Evolutionary conservation across 352 stramenopile genomes (phyloP).

Genomic region (Phytophthora parvispora): DNA sequence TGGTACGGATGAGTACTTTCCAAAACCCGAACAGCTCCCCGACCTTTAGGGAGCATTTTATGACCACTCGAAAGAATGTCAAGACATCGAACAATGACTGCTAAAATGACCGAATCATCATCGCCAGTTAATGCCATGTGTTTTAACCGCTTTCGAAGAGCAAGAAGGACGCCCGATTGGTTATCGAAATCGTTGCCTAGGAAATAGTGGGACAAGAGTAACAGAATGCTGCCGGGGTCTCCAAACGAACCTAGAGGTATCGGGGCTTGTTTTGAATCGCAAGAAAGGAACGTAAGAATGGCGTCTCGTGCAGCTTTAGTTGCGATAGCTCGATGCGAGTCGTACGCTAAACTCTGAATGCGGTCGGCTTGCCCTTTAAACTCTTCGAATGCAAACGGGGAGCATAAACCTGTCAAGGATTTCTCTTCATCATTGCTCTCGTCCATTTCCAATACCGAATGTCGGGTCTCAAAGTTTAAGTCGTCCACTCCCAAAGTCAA

Average conservation of each 20-base stretch:
- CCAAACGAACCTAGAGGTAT: slow-evolving; percentile 47
- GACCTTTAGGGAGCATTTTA: slow-evolving; percentile 43
- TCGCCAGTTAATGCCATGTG: slow-evolving; percentile 23
- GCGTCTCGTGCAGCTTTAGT: slow-evolving; percentile 67
- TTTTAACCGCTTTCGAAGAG: slow-evolving; percentile 33
- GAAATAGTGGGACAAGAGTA: slow-evolving; percentile 60
- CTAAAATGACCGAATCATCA: slow-evolving; percentile 26
- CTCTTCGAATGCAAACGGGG: slow-evolving; percentile 70
- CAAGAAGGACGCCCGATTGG: slow-evolving; percentile 22
- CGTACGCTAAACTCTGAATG: slow-evolving; percentile 71
- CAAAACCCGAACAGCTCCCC: slow-evolving; percentile 58
- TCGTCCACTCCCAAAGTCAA: slow-evolving; percentile 76
- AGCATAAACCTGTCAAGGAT: slow-evolving; percentile 64
- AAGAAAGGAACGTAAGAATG: slow-evolving; percentile 50
- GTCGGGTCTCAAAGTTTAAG: slow-evolving; percentile 27
- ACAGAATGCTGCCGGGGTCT: slow-evolving; percentile 44
- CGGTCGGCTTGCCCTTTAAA: slow-evolving; percentile 70
- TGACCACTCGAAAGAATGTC: slow-evolving; percentile 34
- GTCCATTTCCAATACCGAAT: slow-evolving; percentile 66
- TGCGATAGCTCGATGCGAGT: slow-evolving; percentile 65
- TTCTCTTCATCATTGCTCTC: slow-evolving; percentile 69
- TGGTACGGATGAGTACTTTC: slow-evolving; percentile 83
- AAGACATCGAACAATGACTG: slow-evolving; percentile 47
- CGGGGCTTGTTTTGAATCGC: slow-evolving; percentile 5
- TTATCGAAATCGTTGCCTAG: slow-evolving; percentile 32